Evolutionary conservation across 2,329 filamentous ascomycete species (phyloP).

Genomic region (Fusarium citri): DNA sequence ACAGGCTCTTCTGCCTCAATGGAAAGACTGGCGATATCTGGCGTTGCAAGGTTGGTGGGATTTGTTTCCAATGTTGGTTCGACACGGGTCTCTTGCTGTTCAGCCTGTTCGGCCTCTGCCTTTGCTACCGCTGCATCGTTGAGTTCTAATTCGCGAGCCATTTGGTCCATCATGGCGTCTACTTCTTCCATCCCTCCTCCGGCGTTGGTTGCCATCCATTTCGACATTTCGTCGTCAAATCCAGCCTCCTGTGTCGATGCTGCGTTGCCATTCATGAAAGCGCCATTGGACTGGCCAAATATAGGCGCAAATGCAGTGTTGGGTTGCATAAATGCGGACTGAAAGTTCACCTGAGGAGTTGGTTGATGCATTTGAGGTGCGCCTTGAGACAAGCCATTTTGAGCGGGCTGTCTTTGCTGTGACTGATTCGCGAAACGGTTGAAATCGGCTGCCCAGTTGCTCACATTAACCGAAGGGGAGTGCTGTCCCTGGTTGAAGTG

Average conservation of each 20-base stretch:
- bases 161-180: conserved; percentile 57
- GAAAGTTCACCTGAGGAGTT: conserved; percentile 45
- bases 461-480: conserved; percentile 40
- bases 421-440: conserved; percentile 47
- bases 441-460: conserved; percentile 55
- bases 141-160: conserved; percentile 56
- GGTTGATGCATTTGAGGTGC: conserved; percentile 44
- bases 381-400: conserved; percentile 37
- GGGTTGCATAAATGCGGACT: conserved; percentile 48
- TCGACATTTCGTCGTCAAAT: conserved; percentile 56
- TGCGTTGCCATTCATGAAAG: conserved; percentile 40
- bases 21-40: conserved; percentile 51
- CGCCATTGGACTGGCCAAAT: conserved; percentile 45
- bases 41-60: conserved; percentile 43
- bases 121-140: conserved; percentile 49
- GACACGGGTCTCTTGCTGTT: conserved; percentile 5
- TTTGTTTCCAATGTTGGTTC: conserved; percentile 17
- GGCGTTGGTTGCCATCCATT: conserved; percentile 55
- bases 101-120: conserved; percentile 25
- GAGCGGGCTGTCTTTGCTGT: conserved; percentile 43
- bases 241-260: conserved; percentile 48
- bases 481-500: conserved; percentile 43
- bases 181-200: conserved; percentile 52
- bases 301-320: conserved; percentile 46
- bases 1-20: conserved; percentile 38